These are phyloP conservation scores for Saturnispora quitensis DNA, from an alignment of 805 yeast genomes.

Conservation along the genomic window DNA sequence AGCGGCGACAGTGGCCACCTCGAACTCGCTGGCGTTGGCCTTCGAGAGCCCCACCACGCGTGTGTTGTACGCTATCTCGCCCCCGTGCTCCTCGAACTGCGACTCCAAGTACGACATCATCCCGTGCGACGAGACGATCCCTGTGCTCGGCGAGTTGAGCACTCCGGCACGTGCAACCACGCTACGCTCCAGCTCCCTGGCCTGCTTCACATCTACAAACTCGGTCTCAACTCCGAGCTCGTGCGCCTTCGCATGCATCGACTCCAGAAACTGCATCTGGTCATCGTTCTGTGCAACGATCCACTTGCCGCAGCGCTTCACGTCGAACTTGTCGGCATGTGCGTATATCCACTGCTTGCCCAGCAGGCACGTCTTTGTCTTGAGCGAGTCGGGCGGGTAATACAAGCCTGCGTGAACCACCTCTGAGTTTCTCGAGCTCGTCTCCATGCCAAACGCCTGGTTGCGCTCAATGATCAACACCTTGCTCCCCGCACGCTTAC, in stretches of 20 bases:
- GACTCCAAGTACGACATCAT: constrained; percentile 52
- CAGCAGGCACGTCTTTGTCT: constrained; percentile 59
- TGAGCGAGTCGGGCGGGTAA: constrained; percentile 60
- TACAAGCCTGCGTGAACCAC: constrained; percentile 90
- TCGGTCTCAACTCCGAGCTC: background rate
- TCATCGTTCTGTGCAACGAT: constrained; percentile 68
- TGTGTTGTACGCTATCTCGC: constrained; percentile 44
- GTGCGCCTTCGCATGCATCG: constrained; percentile 26
- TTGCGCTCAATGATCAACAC: constrained; percentile 69
- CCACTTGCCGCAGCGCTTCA: constrained; percentile 71
- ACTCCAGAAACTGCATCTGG: constrained; percentile 56
- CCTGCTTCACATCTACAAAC: background rate
- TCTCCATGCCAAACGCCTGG: constrained; percentile 59
- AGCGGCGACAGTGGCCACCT: background rate
- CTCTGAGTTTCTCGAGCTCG: constrained; percentile 85
- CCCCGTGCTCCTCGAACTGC: constrained; percentile 43
- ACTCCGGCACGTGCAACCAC: background rate
- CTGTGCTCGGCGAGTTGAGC: constrained; percentile 71
- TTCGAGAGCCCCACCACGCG: background rate
- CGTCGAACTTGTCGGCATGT: constrained; percentile 44
- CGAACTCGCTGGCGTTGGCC: background rate
- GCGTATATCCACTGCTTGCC: constrained; percentile 67
- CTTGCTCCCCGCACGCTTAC: constrained; percentile 20
- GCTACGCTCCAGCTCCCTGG: background rate
- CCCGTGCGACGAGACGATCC: constrained; percentile 77